Evolutionary conservation across 495 filamentous ascomycete genomes (phyloP).

Genomic region (Baudoinia panamericana): DNA sequence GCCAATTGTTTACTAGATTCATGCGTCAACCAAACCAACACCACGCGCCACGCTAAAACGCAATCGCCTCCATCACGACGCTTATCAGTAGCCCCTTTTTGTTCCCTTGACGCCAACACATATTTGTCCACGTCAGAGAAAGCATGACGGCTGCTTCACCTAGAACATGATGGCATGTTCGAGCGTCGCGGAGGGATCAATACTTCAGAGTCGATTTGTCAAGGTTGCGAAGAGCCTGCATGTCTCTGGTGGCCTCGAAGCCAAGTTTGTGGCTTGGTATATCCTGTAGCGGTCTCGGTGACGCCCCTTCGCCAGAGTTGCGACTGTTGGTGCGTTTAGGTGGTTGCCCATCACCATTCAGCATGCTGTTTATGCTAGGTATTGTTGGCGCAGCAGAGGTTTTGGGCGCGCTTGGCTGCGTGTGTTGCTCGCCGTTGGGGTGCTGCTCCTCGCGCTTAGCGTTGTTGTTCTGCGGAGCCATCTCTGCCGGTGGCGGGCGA

Average conservation of each 20-base stretch:
- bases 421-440: slow-evolving; percentile 16
- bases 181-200: slow-evolving; percentile 1
- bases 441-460: background rate
- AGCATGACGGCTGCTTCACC: background rate
- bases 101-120: too few relatives aligned
- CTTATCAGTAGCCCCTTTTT: too few relatives aligned
- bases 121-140: too few relatives aligned
- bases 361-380: slow-evolving; percentile 28
- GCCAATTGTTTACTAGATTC: too few relatives aligned
- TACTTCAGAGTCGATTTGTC: slow-evolving; percentile 21
- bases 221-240: slow-evolving; percentile 19
- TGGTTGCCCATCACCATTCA: slow-evolving; percentile 21
- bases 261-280: slow-evolving; percentile 20
- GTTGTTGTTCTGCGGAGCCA: background rate
- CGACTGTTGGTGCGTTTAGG: slow-evolving; percentile 16
- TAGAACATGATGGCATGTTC: background rate
- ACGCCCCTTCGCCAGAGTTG: slow-evolving; percentile 10
- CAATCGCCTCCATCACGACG: background rate
- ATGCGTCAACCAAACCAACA: background rate
- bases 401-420: background rate
- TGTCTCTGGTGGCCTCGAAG: slow-evolving; percentile 17
- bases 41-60: slow-evolving; percentile 1
- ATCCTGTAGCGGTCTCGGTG: slow-evolving; percentile 14
- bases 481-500: background rate
- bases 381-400: slow-evolving; percentile 22